Evolutionary conservation across 2,329 filamentous ascomycete species (phyloP).

Genomic region (Epichloe coenophiala): DNA sequence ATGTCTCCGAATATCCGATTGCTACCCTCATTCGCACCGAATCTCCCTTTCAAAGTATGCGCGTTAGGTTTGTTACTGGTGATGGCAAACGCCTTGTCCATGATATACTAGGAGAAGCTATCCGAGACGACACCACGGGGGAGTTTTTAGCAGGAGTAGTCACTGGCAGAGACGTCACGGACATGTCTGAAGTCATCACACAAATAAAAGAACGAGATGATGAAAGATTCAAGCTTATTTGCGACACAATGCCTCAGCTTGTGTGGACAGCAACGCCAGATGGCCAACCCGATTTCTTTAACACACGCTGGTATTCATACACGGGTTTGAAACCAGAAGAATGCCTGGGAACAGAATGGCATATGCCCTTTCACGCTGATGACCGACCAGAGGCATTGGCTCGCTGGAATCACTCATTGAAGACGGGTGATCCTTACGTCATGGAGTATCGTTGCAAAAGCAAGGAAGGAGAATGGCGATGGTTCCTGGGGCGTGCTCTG

Average conservation of each 20-base stretch:
- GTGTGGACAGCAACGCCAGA: conserved; percentile 62
- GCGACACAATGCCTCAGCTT: conserved; percentile 57
- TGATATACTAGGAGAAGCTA: conserved; percentile 53
- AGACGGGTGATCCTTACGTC: conserved; percentile 54
- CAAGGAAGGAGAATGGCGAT: conserved; percentile 57
- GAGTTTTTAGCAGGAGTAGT: conserved; percentile 64
- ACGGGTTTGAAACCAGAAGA: conserved; percentile 52
- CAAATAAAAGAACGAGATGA: conserved; percentile 59
- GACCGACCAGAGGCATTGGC: conserved; percentile 43
- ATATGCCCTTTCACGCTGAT: conserved; percentile 53
- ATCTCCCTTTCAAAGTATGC: conserved; percentile 41
- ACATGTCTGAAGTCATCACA: conserved; percentile 53
- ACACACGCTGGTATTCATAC: conserved; percentile 66
- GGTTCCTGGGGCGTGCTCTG: conserved; percentile 63
- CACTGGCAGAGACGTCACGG: conserved; percentile 59
- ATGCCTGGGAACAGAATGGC: conserved; percentile 50
- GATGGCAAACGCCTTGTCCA: conserved; percentile 41
- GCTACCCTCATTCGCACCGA: conserved; percentile 48
- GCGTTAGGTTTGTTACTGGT: conserved; percentile 49
- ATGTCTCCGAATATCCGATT: conserved; percentile 52
- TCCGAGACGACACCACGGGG: conserved; percentile 54
- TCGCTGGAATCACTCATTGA: conserved; percentile 48
- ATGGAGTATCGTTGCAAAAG: conserved; percentile 59
- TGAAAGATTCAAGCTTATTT: conserved; percentile 60
- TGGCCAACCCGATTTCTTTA: conserved; percentile 60